These are phyloP conservation scores for Picochlorum sp. DNA, from an alignment of 139 green algal genomes.

Conservation along the genomic window DNA sequence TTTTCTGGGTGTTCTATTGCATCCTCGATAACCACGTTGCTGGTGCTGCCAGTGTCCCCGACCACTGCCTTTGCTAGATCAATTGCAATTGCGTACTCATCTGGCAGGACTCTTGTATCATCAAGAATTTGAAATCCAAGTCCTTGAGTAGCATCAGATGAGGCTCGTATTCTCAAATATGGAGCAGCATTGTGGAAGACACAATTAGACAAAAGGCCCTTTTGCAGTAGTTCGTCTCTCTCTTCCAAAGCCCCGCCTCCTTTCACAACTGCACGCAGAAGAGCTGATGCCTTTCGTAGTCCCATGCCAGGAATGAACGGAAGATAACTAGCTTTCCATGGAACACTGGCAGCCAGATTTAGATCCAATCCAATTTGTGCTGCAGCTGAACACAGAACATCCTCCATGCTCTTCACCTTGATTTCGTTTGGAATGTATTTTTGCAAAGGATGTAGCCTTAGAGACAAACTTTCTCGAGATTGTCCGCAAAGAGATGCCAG, in stretches of 20 bases:
- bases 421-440: conserved; percentile 38
- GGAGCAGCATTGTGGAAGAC: conserved; percentile 63
- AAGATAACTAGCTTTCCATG: conserved; percentile 61
- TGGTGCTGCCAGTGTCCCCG: conserved; percentile 2
- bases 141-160: conserved; percentile 32
- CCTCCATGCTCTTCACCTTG: conserved; percentile 32
- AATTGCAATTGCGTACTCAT: conserved; percentile 33
- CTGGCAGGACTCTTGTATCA: conserved; percentile 64
- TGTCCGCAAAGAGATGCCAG: conserved; percentile 51
- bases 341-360: conserved; percentile 54
- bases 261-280: conserved; percentile 37
- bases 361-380: conserved; percentile 71
- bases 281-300: conserved; percentile 65
- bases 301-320: conserved; percentile 77
- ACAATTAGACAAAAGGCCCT: conserved; percentile 24
- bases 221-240: conserved; percentile 28
- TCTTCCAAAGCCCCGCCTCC: conserved; percentile 17
- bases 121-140: conserved; percentile 63
- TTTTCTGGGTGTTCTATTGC: conserved; percentile 15
- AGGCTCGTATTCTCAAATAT: conserved; percentile 49
- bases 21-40: conserved; percentile 17
- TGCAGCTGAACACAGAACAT: conserved; percentile 34
- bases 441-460: conserved; percentile 42
- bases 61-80: conserved; percentile 9
- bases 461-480: conserved; percentile 20